Base-by-base conservation (phyloP, 2,329 filamentous ascomycete species). In the Microsporum ferrugineum region DNA sequence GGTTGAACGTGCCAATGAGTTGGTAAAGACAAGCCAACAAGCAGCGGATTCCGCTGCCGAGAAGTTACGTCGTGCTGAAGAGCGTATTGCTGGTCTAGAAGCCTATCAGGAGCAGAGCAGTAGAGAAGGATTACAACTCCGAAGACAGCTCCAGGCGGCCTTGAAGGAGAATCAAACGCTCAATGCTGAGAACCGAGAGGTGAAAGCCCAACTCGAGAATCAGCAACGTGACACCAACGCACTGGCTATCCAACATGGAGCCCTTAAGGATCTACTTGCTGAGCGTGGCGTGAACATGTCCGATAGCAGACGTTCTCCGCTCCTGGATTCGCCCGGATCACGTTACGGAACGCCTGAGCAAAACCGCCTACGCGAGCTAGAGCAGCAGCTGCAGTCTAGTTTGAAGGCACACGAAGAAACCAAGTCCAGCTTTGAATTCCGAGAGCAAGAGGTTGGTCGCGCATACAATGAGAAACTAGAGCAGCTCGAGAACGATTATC, bases 31-130 rank as follows among this genome's bases (percentile, higher is more conserved):
- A 69, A 95, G 96, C 67, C 91, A 96, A 72, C 82, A 87, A 63
- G 91, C 95, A 62, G 92, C 91, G 0, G 90, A 99, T 72, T 77
- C 81, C 31, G 91, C 91, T 2, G 88, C 90, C 0, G 91, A 96
- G 70, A 95, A 91, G 71, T 80, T 99, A 59, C 88, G 94, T 59
- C 88, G 88, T 62, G 94, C 94, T 2, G 95, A 99, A 75, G 95
- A 97, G 77, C 86, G 94, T 47, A 97, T 99, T 72, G 95, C 94
- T 3, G 94, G 94, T 5, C 82, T 99, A 2, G 94, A 99, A 73
- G 89, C 91, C 33, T 97, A 97, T 72, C 94, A 99, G 75, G 94
- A 99, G 71, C 94, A 99, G 75, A 88, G 91, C 2, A 97, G 91
- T 73, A 84, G 94, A 51, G 95, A 99, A 73, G 91, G 91, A 57